phyloP scores from a whole-genome alignment of 176 grass and related monocot species.

The Paspalum vaginatum region DNA sequence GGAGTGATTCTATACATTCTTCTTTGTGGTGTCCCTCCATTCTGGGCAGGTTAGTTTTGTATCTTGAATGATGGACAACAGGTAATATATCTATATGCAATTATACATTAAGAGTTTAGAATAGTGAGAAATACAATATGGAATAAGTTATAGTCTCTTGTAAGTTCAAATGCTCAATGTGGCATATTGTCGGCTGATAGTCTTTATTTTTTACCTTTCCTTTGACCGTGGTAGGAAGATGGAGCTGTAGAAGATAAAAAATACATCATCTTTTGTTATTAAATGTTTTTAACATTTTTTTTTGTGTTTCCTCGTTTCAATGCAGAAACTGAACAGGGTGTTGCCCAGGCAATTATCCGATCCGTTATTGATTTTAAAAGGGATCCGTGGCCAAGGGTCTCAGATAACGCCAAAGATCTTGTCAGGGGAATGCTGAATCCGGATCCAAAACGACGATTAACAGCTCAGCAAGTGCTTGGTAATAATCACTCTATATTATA shows the following conservation, averaged over 20 bases:
- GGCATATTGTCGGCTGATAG: neutral
- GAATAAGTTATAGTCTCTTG: neutral
- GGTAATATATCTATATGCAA: neutral
- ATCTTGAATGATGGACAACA: conserved; percentile 14
- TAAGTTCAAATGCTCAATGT: neutral
- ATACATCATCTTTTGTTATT: neutral
- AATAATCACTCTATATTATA: conserved; percentile 39
- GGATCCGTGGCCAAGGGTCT: conserved; percentile 91
- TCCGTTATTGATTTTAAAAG: conserved; percentile 84
- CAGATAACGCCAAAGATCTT: conserved; percentile 88
- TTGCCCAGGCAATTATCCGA: conserved; percentile 91
- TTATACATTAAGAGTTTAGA: neutral
- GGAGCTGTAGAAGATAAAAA: conserved; percentile 4
- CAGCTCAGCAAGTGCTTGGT: conserved; percentile 92
- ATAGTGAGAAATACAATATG: neutral
- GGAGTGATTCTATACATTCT: conserved; percentile 98
- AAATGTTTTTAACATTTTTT: conserved; percentile 25
- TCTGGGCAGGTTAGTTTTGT: conserved; percentile 87
- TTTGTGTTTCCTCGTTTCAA: conserved; percentile 39
- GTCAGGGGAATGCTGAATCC: conserved; percentile 83
- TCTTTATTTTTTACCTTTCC: neutral
- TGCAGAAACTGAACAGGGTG: conserved; percentile 95
- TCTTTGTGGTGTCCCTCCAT: conserved; percentile 93
- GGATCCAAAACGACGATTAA: conserved; percentile 68
- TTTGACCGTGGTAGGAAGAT: neutral